These are phyloP conservation scores for Aspergillus carlsbadensis DNA, from an alignment of 495 filamentous ascomycete genomes.

Conservation along the genomic window DNA sequence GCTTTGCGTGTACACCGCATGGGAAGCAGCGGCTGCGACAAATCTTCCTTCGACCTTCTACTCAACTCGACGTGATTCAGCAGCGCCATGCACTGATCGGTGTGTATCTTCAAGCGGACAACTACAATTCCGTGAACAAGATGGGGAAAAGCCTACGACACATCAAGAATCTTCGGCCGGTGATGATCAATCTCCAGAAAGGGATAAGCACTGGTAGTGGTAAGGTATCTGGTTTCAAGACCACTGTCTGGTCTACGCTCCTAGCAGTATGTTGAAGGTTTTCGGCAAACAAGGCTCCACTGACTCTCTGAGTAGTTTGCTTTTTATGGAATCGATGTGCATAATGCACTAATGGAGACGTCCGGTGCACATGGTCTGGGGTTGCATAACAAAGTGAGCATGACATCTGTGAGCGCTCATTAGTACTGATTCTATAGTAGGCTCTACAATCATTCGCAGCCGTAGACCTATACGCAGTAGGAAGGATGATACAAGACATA, in stretches of 20 bases:
- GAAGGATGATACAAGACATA: constrained; percentile 67
- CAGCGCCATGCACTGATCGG: constrained; percentile 70
- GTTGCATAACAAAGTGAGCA: constrained; percentile 58
- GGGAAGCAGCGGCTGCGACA: constrained; percentile 75
- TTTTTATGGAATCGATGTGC: constrained; percentile 66
- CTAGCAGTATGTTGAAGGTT: constrained; percentile 38
- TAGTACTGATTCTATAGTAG: constrained; percentile 23
- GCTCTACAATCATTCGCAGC: constrained; percentile 47
- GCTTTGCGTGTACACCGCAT: constrained; percentile 77
- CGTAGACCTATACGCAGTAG: constrained; percentile 58
- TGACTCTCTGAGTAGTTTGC: constrained; percentile 52
- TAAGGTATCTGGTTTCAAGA: constrained; percentile 56
- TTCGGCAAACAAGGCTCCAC: not conserved
- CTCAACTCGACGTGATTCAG: constrained; percentile 64
- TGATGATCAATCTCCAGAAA: constrained; percentile 70
- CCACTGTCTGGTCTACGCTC: constrained; percentile 70
- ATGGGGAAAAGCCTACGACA: constrained; percentile 65
- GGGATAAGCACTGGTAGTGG: constrained; percentile 66
- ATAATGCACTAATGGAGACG: constrained; percentile 62
- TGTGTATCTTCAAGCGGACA: constrained; percentile 69
- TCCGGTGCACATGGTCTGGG: constrained; percentile 51
- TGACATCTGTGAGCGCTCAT: not conserved
- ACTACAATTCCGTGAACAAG: constrained; percentile 52
- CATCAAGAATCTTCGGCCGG: constrained; percentile 75
- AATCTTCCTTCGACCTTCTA: constrained; percentile 80